Conservation (phyloP, 2,329 filamentous ascomycete species). For the Aspergillus novofumigatus region DNA sequence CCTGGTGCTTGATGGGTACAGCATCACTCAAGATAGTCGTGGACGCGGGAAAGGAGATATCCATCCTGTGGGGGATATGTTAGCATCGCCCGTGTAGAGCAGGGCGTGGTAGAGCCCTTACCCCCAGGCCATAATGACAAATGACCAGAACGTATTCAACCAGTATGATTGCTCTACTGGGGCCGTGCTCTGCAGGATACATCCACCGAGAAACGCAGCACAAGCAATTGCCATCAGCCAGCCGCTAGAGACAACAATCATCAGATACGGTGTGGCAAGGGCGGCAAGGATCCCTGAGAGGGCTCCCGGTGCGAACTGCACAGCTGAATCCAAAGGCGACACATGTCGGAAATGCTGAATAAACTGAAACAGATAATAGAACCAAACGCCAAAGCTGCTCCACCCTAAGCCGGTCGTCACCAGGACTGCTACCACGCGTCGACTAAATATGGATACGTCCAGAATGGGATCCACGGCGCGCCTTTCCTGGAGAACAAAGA, state of each 20-base stretch:
- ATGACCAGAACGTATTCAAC: constrained; percentile 32
- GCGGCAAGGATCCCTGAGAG: constrained; percentile 31
- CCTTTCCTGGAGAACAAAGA: constrained; percentile 53
- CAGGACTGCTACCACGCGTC: constrained; percentile 53
- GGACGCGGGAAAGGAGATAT: constrained; percentile 63
- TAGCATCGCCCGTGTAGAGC: not conserved
- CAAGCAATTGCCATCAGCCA: constrained; percentile 36
- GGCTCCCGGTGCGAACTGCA: constrained; percentile 24
- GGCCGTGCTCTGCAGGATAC: constrained; percentile 37
- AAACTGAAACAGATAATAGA: constrained; percentile 51
- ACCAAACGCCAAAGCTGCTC: constrained; percentile 53
- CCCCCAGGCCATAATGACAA: constrained; percentile 31
- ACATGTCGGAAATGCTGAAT: constrained; percentile 39
- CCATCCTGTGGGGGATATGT: constrained; percentile 43
- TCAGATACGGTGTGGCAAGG: constrained; percentile 30
- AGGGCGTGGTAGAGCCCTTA: not conserved
- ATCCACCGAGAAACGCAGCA: constrained; percentile 31
- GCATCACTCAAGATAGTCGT: constrained; percentile 58
- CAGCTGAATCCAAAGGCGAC: constrained; percentile 26
- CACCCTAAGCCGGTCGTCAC: constrained; percentile 52
- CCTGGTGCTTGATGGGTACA: constrained; percentile 46
- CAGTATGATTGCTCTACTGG: constrained; percentile 42
- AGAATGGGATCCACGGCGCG: constrained; percentile 51
- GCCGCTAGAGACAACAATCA: constrained; percentile 26
- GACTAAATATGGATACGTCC: constrained; percentile 49